Percentiles rank a stretch among this genome's conserved stretches.
Conservation (phyloP, 345 rosid genomes). For the Populus ilicifolia region DNA sequence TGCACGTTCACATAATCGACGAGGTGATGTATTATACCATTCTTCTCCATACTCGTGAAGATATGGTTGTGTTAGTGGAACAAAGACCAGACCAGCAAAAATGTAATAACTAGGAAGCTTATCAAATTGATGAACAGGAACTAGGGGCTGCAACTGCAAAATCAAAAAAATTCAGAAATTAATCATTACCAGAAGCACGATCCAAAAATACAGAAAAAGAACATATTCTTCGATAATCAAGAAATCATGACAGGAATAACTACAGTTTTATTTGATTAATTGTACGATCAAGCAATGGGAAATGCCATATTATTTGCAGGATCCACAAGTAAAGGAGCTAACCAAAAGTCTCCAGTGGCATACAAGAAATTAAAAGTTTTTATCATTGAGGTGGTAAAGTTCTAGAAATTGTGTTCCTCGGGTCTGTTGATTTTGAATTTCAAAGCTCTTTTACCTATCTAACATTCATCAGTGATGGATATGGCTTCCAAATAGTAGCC, state of each 20-base stretch:
- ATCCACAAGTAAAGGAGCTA: not conserved
- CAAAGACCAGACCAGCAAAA: slow-evolving; percentile 87
- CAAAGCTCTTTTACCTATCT: not conserved
- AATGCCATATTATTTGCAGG: not conserved
- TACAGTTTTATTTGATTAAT: not conserved
- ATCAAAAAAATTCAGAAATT: not conserved
- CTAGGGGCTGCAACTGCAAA: slow-evolving; percentile 77
- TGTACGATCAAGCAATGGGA: not conserved
- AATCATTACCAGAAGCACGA: not conserved
- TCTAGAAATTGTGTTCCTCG: not conserved
- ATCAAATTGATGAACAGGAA: slow-evolving; percentile 87
- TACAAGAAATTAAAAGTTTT: not conserved
- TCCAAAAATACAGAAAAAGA: not conserved
- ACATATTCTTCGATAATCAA: not conserved
- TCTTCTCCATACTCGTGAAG: slow-evolving; percentile 93
- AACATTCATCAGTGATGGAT: not conserved
- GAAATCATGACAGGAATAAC: not conserved
- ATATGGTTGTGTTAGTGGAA: slow-evolving; percentile 83
- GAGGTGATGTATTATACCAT: slow-evolving; percentile 85
- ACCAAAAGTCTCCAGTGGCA: not conserved
- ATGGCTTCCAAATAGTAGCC: not conserved
- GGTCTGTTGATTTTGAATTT: not conserved
- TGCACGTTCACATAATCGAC: slow-evolving; percentile 73
- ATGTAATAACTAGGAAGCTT: slow-evolving; percentile 83
- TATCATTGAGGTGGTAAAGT: not conserved